Conservation (phyloP, 768 basidiomycete genomes). For the Phlegmacium glaucopus region DNA sequence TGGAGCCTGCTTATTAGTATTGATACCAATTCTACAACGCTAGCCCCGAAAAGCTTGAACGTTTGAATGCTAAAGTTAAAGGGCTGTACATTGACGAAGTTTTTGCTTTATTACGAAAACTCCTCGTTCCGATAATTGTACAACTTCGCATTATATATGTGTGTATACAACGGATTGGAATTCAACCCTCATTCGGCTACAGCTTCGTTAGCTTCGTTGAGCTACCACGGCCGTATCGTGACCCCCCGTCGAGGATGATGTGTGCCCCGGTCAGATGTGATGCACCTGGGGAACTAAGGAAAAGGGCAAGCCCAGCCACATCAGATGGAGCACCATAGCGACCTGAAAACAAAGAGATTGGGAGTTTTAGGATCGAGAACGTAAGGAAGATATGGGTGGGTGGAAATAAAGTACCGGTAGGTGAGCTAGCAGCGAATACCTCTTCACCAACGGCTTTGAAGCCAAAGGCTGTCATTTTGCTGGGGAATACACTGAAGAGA, state of each 20-base stretch:
- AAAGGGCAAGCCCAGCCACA: constrained; percentile 67
- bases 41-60: too few relatives aligned
- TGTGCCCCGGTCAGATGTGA: constrained; percentile 76
- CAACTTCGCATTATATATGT: too few relatives aligned
- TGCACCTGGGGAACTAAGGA: constrained; percentile 67
- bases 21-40: too few relatives aligned
- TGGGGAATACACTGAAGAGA: constrained; percentile 54
- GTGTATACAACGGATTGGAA: background rate
- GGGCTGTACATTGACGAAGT: too few relatives aligned
- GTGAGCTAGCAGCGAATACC: constrained; percentile 50
- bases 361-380: background rate
- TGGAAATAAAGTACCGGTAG: constrained; percentile 57
- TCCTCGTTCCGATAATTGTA: too few relatives aligned
- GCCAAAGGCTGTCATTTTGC: constrained; percentile 80
- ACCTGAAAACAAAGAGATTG: constrained; percentile 27
- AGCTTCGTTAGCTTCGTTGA: constrained; percentile 31
- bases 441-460: constrained; percentile 54
- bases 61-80: too few relatives aligned
- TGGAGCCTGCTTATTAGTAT: too few relatives aligned
- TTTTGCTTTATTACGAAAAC: too few relatives aligned
- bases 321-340: constrained; percentile 64
- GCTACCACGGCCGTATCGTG: constrained; percentile 28
- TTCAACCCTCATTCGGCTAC: constrained; percentile 12
- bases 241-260: constrained; percentile 69
- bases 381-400: background rate